Percentiles rank a stretch among this genome's conserved stretches.
Conservation (phyloP, 2,329 filamentous ascomycete genomes). For the Ophiostoma ulmi region DNA sequence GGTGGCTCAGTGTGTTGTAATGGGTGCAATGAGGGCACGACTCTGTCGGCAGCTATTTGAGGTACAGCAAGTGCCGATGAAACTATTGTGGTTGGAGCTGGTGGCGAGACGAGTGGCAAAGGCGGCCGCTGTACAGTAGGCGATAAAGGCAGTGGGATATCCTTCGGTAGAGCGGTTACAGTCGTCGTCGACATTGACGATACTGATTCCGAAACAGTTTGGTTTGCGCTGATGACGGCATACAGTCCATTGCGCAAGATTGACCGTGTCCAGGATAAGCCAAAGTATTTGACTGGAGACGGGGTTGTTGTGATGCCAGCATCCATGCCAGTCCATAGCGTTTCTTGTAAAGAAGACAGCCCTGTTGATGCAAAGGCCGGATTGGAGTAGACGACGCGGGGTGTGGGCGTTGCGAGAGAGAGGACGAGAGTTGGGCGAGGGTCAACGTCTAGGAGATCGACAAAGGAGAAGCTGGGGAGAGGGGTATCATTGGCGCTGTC, state of each 20-base stretch:
- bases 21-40: background rate
- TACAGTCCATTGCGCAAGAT: constrained; percentile 21
- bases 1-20: background rate
- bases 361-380: constrained; percentile 30
- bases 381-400: constrained; percentile 31
- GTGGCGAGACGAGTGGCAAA: background rate
- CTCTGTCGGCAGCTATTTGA: background rate
- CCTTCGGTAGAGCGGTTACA: background rate
- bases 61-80: background rate
- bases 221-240: constrained; percentile 26
- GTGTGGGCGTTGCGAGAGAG: constrained; percentile 6
- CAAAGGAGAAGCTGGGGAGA: constrained; percentile 30
- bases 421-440: constrained; percentile 37
- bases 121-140: background rate
- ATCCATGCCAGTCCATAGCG: constrained; percentile 30
- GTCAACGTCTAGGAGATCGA: constrained; percentile 39
- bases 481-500: constrained; percentile 8
- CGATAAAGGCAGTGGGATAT: background rate
- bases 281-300: constrained; percentile 18
- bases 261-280: constrained; percentile 26
- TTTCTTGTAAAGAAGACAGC: constrained; percentile 23
- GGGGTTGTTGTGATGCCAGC: background rate
- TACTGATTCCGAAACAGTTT: background rate
- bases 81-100: background rate
- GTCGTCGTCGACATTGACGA: background rate